These are phyloP conservation scores for Didymella sp. DNA, from an alignment of 2,329 filamentous ascomycete species.

Conservation along the genomic window DNA sequence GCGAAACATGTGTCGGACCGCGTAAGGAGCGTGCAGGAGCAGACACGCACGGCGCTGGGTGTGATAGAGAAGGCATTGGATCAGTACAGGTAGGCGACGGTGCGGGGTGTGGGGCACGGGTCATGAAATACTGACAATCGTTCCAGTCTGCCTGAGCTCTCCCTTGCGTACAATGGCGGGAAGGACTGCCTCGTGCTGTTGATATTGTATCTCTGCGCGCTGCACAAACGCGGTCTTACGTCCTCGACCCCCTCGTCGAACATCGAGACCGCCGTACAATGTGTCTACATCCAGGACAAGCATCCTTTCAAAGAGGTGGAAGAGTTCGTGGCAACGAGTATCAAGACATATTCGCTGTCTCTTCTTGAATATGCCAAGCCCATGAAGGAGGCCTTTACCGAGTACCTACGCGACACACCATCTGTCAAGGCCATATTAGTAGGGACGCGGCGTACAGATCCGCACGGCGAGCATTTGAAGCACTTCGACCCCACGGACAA, in stretches of 20 bases:
- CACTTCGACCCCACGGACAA: conserved; percentile 88
- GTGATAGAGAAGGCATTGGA: conserved; percentile 78
- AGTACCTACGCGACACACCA: conserved; percentile 72
- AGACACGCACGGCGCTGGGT: conserved; percentile 73
- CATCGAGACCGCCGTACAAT: conserved; percentile 64
- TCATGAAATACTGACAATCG: conserved; percentile 25
- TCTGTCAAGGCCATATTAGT: conserved; percentile 81
- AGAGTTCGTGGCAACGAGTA: conserved; percentile 75
- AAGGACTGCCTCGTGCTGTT: conserved; percentile 97
- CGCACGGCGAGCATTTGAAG: conserved; percentile 78
- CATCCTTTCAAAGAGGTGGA: conserved; percentile 89
- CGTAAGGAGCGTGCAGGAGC: conserved; percentile 71
- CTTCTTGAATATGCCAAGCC: conserved; percentile 76
- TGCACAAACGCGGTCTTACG: conserved; percentile 52
- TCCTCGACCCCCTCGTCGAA: conserved; percentile 29
- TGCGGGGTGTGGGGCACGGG: neutral
- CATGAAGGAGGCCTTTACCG: conserved; percentile 81
- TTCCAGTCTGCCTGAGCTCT: conserved; percentile 74
- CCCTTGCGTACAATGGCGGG: conserved; percentile 94
- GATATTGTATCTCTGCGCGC: conserved; percentile 77
- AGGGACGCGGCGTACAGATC: conserved; percentile 88
- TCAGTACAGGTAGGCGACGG: conserved; percentile 70
- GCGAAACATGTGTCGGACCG: conserved; percentile 63
- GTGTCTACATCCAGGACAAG: conserved; percentile 86
- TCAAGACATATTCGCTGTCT: conserved; percentile 74